Conservation (phyloP, 768 basidiomycete genomes). For the Nidularia pulvinata region DNA sequence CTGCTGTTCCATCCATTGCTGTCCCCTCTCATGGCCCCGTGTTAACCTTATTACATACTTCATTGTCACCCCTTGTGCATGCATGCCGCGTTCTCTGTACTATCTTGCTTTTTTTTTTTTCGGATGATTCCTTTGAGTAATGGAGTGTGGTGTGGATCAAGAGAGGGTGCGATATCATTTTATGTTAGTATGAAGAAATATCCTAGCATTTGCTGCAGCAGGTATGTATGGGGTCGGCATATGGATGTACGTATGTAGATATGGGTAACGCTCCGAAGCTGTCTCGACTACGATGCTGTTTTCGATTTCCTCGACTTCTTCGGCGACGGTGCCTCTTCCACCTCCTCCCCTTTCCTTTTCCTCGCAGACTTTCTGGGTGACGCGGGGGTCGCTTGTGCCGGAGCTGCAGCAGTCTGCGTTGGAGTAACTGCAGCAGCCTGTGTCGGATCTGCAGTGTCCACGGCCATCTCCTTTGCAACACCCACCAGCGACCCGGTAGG, state of each 20-base stretch:
- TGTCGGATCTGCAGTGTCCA: constrained; percentile 11
- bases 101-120: too few relatives aligned
- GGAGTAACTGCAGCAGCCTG: constrained; percentile 3
- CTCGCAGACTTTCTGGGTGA: constrained; percentile 9
- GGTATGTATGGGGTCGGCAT: not conserved
- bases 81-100: too few relatives aligned
- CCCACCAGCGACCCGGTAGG: constrained; percentile 54
- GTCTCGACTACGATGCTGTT: constrained; percentile 9
- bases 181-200: too few relatives aligned
- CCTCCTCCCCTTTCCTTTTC: constrained; percentile 36
- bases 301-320: constrained; percentile 54
- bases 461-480: constrained; percentile 18
- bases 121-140: too few relatives aligned
- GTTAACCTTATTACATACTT: too few relatives aligned
- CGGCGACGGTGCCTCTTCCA: constrained; percentile 14
- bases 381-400: not conserved
- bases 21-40: too few relatives aligned
- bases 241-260: not conserved
- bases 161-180: too few relatives aligned
- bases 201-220: too few relatives aligned
- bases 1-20: too few relatives aligned
- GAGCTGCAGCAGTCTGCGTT: constrained; percentile 1
- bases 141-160: too few relatives aligned
- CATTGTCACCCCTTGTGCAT: too few relatives aligned
- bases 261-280: too few relatives aligned